phyloP scores from a whole-genome alignment of 148 eudicot species.

The Silene uniflora region DNA sequence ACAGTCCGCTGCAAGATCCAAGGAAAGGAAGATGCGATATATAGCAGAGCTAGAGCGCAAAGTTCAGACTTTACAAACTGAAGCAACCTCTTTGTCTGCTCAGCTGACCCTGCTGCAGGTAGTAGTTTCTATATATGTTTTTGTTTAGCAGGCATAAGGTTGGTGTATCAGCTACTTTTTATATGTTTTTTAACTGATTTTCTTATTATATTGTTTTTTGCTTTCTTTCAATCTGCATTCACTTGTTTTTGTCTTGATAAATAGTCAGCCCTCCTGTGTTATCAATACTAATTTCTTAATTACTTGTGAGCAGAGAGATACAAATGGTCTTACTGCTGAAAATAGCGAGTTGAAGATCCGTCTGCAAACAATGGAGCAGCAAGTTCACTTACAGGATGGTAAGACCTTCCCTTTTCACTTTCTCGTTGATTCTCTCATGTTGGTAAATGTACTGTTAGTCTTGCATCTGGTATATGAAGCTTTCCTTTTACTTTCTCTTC shows the following conservation, averaged over 20 bases:
- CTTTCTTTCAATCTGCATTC: not conserved
- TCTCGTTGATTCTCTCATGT: not conserved
- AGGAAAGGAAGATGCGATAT: slow-evolving; percentile 86
- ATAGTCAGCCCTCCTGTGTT: not conserved
- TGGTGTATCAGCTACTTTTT: not conserved
- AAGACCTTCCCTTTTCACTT: slow-evolving; percentile 14
- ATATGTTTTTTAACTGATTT: not conserved
- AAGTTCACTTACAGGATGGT: slow-evolving; percentile 97
- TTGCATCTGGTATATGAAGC: not conserved
- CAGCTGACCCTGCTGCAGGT: slow-evolving; percentile 77
- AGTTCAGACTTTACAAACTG: slow-evolving; percentile 72
- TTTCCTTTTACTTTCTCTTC: not conserved
- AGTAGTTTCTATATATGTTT: not conserved
- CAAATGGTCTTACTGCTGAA: slow-evolving; percentile 81
- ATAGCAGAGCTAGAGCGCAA: slow-evolving; percentile 79
- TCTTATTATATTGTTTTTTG: not conserved
- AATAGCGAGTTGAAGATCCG: slow-evolving; percentile 90
- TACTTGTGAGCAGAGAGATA: slow-evolving; percentile 65
- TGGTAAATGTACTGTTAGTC: not conserved
- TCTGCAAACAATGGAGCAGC: slow-evolving; percentile 96
- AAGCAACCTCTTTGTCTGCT: slow-evolving; percentile 73
- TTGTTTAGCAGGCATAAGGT: not conserved
- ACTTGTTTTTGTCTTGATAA: not conserved
- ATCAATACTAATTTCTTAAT: not conserved
- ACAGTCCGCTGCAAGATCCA: slow-evolving; percentile 87